phyloP scores from a whole-genome alignment of 192 early-diverging fungal genomes.

The Polychytrium aggregatum region DNA sequence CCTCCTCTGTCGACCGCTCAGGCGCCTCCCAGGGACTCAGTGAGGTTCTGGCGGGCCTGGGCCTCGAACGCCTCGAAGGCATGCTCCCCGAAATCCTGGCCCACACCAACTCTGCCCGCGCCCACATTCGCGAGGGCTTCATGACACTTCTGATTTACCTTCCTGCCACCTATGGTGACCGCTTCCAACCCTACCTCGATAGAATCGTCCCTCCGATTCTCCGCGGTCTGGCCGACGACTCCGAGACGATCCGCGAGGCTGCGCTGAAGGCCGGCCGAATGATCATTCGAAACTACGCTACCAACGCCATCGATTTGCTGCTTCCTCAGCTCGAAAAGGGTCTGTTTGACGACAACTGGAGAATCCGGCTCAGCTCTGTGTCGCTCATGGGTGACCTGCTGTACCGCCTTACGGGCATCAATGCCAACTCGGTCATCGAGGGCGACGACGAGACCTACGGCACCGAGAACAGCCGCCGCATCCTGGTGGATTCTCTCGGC shows the following conservation, averaged over 20 bases:
- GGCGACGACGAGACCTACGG: conserved; percentile 47
- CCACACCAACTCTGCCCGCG: conserved; percentile 58
- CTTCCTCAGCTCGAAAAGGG: conserved; percentile 85
- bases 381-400: conserved; percentile 92
- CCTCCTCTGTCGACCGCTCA: conserved; percentile 83
- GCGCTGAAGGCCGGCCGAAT: conserved; percentile 85
- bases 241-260: conserved; percentile 85
- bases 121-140: conserved; percentile 91
- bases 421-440: conserved; percentile 49
- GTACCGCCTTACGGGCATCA: conserved; percentile 81
- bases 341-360: conserved; percentile 87
- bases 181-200: conserved; percentile 85
- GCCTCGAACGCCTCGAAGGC: conserved; percentile 70
- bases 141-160: conserved; percentile 91
- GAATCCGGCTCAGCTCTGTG: conserved; percentile 87
- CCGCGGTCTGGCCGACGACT: conserved; percentile 88
- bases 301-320: conserved; percentile 73
- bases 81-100: conserved; percentile 83
- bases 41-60: conserved; percentile 85
- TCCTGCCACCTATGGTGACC: conserved; percentile 85
- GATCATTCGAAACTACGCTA: conserved; percentile 84
- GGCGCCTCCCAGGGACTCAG: conserved; percentile 96
- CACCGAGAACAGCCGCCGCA: conserved; percentile 56
- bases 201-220: conserved; percentile 81
- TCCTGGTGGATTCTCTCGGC: conserved; percentile 71